Percentiles rank a stretch among this genome's conserved stretches.
Conservation (phyloP, 2,329 filamentous ascomycete species). For the Orbilia brochopaga region DNA sequence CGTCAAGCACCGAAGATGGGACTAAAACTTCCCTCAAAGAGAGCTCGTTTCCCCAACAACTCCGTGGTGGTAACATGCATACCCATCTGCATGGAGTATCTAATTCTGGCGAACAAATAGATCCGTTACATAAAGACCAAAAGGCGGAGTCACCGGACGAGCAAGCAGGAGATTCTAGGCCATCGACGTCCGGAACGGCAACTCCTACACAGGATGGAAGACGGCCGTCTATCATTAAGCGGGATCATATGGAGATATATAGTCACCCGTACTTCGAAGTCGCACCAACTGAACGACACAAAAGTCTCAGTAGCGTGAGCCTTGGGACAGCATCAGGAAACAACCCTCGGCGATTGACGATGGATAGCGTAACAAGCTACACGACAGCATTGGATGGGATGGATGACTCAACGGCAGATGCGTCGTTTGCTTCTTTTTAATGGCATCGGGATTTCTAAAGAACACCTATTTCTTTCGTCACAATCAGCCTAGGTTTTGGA, state of each 20-base stretch:
- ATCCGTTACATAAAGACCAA: slow-evolving; percentile 16
- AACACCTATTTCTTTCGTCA: neutral
- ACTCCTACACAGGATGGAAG: slow-evolving; percentile 14
- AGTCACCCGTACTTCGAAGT: slow-evolving; percentile 47
- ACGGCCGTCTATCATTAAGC: slow-evolving; percentile 26
- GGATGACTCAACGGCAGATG: slow-evolving; percentile 15
- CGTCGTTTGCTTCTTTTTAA: slow-evolving; percentile 32
- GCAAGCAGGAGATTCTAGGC: neutral
- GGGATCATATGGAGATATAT: slow-evolving; percentile 42
- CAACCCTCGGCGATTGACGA: slow-evolving; percentile 21
- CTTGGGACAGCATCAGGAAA: slow-evolving; percentile 7
- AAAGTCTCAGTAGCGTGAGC: slow-evolving; percentile 33
- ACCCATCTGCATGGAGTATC: slow-evolving; percentile 21
- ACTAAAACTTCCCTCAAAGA: neutral
- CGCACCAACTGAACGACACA: slow-evolving; percentile 27
- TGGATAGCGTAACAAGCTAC: slow-evolving; percentile 35
- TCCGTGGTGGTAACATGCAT: slow-evolving; percentile 16
- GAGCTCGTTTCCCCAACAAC: slow-evolving; percentile 1
- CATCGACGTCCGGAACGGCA: slow-evolving; percentile 11
- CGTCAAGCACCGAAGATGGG: slow-evolving; percentile 3
- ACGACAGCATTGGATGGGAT: slow-evolving; percentile 35
- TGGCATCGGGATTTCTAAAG: neutral
- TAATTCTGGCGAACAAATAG: slow-evolving; percentile 10
- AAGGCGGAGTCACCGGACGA: neutral
- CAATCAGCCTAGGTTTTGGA: neutral